These are phyloP conservation scores for Kwoniella mangroviensis DNA, from an alignment of 768 basidiomycete species.

Conservation along the genomic window DNA sequence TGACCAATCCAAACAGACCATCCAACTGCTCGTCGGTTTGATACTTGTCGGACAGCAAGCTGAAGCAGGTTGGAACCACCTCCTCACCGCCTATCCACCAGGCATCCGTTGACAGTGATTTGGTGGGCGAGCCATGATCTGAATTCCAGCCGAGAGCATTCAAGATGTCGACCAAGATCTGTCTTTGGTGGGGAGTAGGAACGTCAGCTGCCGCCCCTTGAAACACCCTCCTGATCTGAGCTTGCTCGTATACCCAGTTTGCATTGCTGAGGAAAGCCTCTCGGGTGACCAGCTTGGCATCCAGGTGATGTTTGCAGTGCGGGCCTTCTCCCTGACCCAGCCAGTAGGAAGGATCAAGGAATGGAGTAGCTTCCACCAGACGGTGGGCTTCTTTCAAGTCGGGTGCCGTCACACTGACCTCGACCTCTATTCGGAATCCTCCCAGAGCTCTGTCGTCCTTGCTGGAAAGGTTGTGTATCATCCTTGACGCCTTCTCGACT, in stretches of 20 bases:
- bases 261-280: slow-evolving; percentile 31
- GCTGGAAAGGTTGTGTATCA: slow-evolving; percentile 31
- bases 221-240: not conserved
- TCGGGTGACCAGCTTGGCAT: slow-evolving; percentile 12
- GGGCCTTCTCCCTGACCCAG: slow-evolving; percentile 7
- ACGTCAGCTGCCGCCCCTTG: no score
- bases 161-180: not conserved
- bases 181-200: not conserved
- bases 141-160: not conserved
- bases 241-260: slow-evolving; percentile 34
- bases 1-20: no score
- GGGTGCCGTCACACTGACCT: slow-evolving; percentile 32
- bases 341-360: slow-evolving; percentile 31
- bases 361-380: slow-evolving; percentile 20
- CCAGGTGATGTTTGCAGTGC: not conserved
- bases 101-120: no score
- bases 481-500: not conserved
- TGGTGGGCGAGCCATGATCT: no score
- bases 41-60: no score
- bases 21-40: no score
- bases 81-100: no score
- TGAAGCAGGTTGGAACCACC: no score
- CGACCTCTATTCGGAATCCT: slow-evolving; percentile 39
- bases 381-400: not conserved
- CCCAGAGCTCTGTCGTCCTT: slow-evolving; percentile 15